phyloP scores from a whole-genome alignment of 2,329 filamentous ascomycete genomes.

The Chaetomium sp. region DNA sequence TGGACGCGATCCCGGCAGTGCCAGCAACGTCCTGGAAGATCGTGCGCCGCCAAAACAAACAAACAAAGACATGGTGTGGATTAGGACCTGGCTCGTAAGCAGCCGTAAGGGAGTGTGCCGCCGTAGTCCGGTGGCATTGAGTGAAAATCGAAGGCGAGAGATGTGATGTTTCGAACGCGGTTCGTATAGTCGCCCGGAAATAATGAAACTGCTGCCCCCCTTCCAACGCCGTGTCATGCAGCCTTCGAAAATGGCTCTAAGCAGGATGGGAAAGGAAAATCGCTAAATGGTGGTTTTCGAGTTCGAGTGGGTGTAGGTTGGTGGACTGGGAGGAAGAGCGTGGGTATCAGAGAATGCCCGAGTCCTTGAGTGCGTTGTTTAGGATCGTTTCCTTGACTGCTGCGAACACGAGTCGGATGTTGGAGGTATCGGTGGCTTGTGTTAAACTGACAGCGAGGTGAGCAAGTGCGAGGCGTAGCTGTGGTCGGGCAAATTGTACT shows the following conservation, averaged over 20 bases:
- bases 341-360: constrained; percentile 76
- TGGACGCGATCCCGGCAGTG: constrained; percentile 5
- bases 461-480: constrained; percentile 8
- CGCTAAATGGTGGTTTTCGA: constrained; percentile 2
- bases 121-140: too few species aligned
- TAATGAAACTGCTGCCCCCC: constrained; percentile 9
- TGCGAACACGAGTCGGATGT: constrained; percentile 95
- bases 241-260: constrained; percentile 27
- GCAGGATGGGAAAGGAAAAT: constrained; percentile 24
- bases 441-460: constrained; percentile 68
- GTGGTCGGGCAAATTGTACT: constrained; percentile 44
- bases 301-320: constrained; percentile 12
- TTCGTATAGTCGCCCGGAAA: background rate
- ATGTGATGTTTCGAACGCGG: background rate
- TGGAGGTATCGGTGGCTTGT: constrained; percentile 97
- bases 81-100: background rate
- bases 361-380: constrained; percentile 97
- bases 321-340: background rate
- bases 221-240: constrained; percentile 35
- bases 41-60: constrained; percentile 11
- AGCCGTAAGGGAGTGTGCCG: background rate
- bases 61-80: background rate
- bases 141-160: background rate
- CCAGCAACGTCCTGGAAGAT: constrained; percentile 9
- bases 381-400: constrained; percentile 98